These are phyloP conservation scores for Lunularia cruciata DNA, from an alignment of 225 moss, liverwort and hornwort genomes.

Conservation along the genomic window DNA sequence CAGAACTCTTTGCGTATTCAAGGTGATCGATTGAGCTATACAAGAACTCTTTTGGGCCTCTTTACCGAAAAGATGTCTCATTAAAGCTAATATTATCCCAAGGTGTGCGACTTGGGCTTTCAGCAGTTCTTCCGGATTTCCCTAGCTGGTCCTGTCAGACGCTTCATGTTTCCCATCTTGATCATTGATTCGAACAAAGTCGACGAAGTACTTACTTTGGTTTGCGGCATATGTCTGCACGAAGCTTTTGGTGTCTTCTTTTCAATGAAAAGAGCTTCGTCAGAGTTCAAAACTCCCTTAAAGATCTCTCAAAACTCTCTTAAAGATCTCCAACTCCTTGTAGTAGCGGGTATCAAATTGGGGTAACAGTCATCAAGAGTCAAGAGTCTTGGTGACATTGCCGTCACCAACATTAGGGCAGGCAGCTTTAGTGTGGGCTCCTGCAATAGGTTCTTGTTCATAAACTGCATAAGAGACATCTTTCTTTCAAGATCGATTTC, in stretches of 20 bases:
- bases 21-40: too few species aligned
- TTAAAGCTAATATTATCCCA: background rate
- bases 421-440: conserved; percentile 60
- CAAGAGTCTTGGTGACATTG: conserved; percentile 43
- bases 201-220: conserved; percentile 53
- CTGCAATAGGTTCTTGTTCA: conserved; percentile 25
- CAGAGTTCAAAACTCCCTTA: conserved; percentile 61
- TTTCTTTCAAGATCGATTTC: too few species aligned
- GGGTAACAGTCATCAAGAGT: conserved; percentile 40
- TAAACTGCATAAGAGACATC: too few species aligned
- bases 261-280: conserved; percentile 50
- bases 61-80: too few species aligned
- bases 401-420: conserved; percentile 43
- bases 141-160: conserved; percentile 42
- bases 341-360: conserved; percentile 73
- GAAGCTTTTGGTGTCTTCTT: conserved; percentile 17
- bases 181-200: conserved; percentile 57
- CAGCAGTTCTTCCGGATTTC: conserved; percentile 60
- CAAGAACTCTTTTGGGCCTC: too few species aligned
- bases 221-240: conserved; percentile 42
- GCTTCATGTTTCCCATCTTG: conserved; percentile 66
- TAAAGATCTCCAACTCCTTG: conserved; percentile 43
- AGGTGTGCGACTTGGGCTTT: conserved; percentile 6
- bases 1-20: too few species aligned
- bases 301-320: too few species aligned